These are phyloP conservation scores for Fusarium compactum DNA, from an alignment of 2,329 filamentous ascomycete genomes.

Conservation along the genomic window DNA sequence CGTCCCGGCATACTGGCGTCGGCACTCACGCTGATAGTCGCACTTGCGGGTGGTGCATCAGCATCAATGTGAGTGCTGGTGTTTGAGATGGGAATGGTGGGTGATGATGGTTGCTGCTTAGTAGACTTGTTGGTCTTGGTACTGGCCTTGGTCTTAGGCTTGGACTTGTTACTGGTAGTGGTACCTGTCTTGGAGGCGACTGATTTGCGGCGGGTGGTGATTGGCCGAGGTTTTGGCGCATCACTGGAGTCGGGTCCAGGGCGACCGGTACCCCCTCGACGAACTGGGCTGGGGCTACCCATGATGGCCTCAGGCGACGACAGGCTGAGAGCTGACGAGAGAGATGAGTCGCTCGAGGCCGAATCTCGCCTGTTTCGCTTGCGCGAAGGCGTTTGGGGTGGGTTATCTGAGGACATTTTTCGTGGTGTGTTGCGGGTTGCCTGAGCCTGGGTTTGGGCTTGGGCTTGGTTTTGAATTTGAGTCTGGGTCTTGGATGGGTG, in stretches of 20 bases:
- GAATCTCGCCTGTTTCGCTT: constrained; percentile 54
- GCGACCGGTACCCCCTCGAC: constrained; percentile 45
- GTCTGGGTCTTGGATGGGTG: constrained; percentile 13
- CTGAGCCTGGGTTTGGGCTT: constrained; percentile 22
- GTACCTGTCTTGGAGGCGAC: constrained; percentile 53
- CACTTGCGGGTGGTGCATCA: constrained; percentile 44
- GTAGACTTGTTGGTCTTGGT: constrained; percentile 48
- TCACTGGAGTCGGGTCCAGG: constrained; percentile 50
- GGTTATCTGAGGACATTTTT: constrained; percentile 45
- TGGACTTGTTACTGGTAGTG: constrained; percentile 45
- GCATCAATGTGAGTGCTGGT: constrained; percentile 25
- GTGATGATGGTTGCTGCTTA: constrained; percentile 51
- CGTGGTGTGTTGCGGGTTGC: constrained; percentile 43
- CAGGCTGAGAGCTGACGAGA: constrained; percentile 56
- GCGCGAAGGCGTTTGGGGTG: constrained; percentile 53
- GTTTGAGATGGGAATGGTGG: constrained; percentile 35
- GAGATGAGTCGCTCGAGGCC: constrained; percentile 58
- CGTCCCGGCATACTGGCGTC: constrained; percentile 58
- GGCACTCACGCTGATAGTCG: constrained; percentile 44
- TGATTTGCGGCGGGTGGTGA: constrained; percentile 56
- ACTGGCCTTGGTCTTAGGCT: constrained; percentile 45
- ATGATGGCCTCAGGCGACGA: constrained; percentile 55
- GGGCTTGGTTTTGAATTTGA: constrained; percentile 8
- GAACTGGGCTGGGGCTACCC: constrained; percentile 46
- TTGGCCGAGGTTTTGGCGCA: constrained; percentile 56